Percentiles rank a stretch among this genome's conserved stretches.
These are phyloP conservation scores for Hibiscus tridactylites DNA, from an alignment of 345 rosid species.

Conservation along the genomic window DNA sequence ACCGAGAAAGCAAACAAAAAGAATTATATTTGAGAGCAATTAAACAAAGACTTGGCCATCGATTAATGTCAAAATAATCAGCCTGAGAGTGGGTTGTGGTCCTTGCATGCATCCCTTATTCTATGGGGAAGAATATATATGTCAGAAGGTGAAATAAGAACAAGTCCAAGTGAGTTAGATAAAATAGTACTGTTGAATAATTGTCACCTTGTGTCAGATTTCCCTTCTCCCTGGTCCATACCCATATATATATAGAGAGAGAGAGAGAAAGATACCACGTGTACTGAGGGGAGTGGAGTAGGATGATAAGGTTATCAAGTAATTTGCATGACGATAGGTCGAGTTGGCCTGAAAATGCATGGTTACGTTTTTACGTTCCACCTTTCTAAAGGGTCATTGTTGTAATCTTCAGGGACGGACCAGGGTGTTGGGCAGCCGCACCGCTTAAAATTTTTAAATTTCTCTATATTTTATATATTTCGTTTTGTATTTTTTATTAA, in stretches of 20 bases:
- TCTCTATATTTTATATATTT: too few species aligned
- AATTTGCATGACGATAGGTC: not conserved
- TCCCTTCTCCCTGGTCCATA: constrained; percentile 10
- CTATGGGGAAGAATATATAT: not conserved
- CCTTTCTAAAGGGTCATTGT: constrained; percentile 6
- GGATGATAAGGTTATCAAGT: constrained; percentile 10
- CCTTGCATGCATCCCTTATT: not conserved
- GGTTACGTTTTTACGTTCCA: constrained; percentile 16
- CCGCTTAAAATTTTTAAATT: too few species aligned
- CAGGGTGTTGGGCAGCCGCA: too few species aligned
- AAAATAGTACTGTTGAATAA: constrained; percentile 1
- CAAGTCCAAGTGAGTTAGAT: constrained; percentile 2
- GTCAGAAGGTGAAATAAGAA: not conserved
- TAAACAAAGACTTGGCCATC: not conserved
- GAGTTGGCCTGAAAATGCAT: not conserved
- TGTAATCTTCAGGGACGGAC: not conserved
- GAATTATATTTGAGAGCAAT: not conserved
- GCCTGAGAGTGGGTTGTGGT: not conserved
- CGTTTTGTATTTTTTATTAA: too few species aligned
- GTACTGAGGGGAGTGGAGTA: constrained; percentile 4
- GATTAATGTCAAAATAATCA: not conserved
- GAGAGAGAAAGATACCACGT: not conserved
- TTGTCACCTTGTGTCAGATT: not conserved
- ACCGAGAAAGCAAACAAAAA: too few species aligned
- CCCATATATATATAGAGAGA: too few species aligned